Percentiles rank a stretch among this genome's conserved stretches.
Conservation (phyloP, 106 monocot species). For the Amphibolis antarctica region DNA sequence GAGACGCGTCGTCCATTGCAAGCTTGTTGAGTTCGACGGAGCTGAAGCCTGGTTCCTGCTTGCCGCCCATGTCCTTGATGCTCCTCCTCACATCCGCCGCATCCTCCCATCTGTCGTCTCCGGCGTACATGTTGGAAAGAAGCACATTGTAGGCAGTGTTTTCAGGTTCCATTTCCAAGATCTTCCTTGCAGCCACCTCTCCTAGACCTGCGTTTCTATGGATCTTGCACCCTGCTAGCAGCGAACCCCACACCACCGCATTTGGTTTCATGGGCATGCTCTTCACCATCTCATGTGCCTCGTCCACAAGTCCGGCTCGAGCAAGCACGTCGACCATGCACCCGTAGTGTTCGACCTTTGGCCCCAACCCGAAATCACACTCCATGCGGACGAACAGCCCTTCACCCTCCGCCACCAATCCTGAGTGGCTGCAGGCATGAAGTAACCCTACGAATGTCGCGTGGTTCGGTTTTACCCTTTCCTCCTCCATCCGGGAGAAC, state of each 20-base stretch:
- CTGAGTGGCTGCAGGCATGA: constrained; percentile 50
- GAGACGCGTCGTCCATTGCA: constrained; percentile 30
- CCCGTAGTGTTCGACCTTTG: constrained; percentile 52
- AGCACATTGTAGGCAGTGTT: constrained; percentile 35
- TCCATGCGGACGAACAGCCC: constrained; percentile 35
- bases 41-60: constrained; percentile 30
- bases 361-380: constrained; percentile 18
- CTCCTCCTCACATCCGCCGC: constrained; percentile 28
- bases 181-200: constrained; percentile 21
- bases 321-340: constrained; percentile 66
- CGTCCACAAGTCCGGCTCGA: constrained; percentile 41
- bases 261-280: constrained; percentile 39
- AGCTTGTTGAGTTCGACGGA: constrained; percentile 44
- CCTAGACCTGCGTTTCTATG: constrained; percentile 30
- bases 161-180: constrained; percentile 25
- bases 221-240: constrained; percentile 42
- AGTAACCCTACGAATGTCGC: constrained; percentile 46
- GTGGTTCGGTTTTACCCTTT: constrained; percentile 26
- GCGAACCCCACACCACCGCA: constrained; percentile 44
- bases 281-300: constrained; percentile 28
- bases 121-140: constrained; percentile 45
- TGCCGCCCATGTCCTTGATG: constrained; percentile 27
- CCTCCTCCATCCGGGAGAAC: constrained; percentile 35
- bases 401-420: constrained; percentile 41
- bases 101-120: constrained; percentile 30